phyloP scores from a whole-genome alignment of 257 asterid genomes.

The Plantago ovata region DNA sequence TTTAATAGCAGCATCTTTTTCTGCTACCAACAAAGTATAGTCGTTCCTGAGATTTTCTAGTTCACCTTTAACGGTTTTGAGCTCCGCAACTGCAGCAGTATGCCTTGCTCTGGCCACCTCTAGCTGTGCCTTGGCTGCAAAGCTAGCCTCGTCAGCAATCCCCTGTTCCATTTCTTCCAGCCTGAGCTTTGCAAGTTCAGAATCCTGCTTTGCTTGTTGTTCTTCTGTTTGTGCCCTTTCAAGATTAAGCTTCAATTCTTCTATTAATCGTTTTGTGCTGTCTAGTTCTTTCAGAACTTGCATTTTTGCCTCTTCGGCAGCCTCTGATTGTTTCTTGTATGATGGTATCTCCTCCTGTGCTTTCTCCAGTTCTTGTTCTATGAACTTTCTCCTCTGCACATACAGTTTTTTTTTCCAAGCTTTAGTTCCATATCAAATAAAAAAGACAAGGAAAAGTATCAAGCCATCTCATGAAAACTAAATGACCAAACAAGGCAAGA shows the following conservation, averaged over 20 bases:
- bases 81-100: constrained; percentile 67
- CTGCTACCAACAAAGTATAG: constrained; percentile 42
- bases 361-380: constrained; percentile 79
- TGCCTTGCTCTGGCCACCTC: constrained; percentile 91
- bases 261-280: constrained; percentile 71
- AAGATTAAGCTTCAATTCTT: constrained; percentile 85
- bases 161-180: constrained; percentile 92
- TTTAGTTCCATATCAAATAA: no score
- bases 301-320: constrained; percentile 72
- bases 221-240: constrained; percentile 92
- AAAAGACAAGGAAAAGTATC: no score
- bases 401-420: constrained; percentile 3
- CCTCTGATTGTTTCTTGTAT: constrained; percentile 57
- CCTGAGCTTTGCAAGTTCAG: constrained; percentile 84
- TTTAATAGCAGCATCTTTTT: constrained; percentile 54
- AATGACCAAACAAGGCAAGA: no score
- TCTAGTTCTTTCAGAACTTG: constrained; percentile 70
- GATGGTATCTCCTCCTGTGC: constrained; percentile 77
- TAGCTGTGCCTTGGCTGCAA: constrained; percentile 94
- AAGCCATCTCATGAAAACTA: no score
- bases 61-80: constrained; percentile 50
- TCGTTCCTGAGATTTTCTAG: constrained; percentile 60
- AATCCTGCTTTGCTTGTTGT: constrained; percentile 88
- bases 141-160: constrained; percentile 72
- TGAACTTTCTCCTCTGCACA: constrained; percentile 73